Evolutionary conservation across 148 eudicot genomes (phyloP).

Genomic region (Vaccinium myrtillus): DNA sequence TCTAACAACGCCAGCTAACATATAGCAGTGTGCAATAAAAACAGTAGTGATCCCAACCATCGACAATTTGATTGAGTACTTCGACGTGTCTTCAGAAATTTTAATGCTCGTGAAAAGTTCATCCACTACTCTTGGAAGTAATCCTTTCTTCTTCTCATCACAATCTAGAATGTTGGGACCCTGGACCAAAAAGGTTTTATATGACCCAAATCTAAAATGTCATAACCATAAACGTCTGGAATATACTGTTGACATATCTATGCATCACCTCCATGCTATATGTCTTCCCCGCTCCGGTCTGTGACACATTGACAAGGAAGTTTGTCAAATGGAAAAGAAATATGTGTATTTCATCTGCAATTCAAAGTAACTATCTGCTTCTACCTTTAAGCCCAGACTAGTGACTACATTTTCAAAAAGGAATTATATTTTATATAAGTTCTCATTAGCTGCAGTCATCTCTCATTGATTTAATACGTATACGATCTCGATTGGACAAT

Average conservation of each 20-base stretch:
- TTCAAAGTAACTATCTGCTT: too few species aligned
- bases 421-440: neutral
- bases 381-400: too few species aligned
- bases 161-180: constrained; percentile 64
- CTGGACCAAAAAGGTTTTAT: constrained; percentile 29
- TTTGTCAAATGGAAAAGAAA: constrained; percentile 7
- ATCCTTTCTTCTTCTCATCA: constrained; percentile 66
- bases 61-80: constrained; percentile 62
- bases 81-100: constrained; percentile 35
- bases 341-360: neutral
- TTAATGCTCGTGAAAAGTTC: constrained; percentile 53
- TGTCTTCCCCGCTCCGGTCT: constrained; percentile 99
- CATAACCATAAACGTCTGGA: neutral
- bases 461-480: neutral
- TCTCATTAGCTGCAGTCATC: neutral
- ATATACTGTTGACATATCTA: neutral
- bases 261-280: constrained; percentile 86
- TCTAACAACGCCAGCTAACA: neutral
- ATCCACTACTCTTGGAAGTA: constrained; percentile 78
- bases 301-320: constrained; percentile 24
- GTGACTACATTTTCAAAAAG: constrained; percentile 4
- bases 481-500: neutral
- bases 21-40: neutral
- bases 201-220: constrained; percentile 15
- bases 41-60: constrained; percentile 48